These are phyloP conservation scores for Erysimum cheiri DNA, from an alignment of 441 rosid species.

Conservation along the genomic window DNA sequence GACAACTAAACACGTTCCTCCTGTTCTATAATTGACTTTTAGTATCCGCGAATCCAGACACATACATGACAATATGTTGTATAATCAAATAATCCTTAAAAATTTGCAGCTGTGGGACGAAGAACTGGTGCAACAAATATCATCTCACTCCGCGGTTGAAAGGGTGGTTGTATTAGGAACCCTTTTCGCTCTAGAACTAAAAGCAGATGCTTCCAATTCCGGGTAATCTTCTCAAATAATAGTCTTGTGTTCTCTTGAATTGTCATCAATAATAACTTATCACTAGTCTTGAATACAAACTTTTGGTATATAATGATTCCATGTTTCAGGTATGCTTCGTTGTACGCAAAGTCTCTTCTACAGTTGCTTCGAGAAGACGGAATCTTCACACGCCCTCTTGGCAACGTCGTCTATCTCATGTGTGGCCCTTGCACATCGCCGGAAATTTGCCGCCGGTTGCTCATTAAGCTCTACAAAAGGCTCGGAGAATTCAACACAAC, in stretches of 20 bases:
- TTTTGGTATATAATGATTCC: background rate
- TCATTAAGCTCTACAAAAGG: conserved; percentile 60
- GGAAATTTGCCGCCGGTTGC: conserved; percentile 59
- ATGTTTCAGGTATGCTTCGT: conserved; percentile 68
- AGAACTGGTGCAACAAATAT: conserved; percentile 63
- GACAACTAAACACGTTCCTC: conserved; percentile 2
- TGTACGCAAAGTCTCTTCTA: conserved; percentile 67
- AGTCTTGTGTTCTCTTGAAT: background rate
- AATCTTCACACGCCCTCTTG: conserved; percentile 80
- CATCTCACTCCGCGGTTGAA: conserved; percentile 72
- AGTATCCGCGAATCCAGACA: background rate
- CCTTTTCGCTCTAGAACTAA: conserved; percentile 76
- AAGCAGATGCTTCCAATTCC: conserved; percentile 63
- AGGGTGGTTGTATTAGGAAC: conserved; percentile 90
- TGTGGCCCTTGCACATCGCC: conserved; percentile 90
- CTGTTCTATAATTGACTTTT: background rate
- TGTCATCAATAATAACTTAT: background rate
- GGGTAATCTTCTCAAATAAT: conserved; percentile 55
- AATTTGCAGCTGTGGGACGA: conserved; percentile 82
- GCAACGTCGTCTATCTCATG: conserved; percentile 88
- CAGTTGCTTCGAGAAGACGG: conserved; percentile 78
- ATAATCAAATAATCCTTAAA: background rate
- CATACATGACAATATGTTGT: background rate
- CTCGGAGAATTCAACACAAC: conserved; percentile 48
- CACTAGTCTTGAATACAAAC: background rate